Conservation (phyloP, 2,329 filamentous ascomycete genomes). For the Conoideocrella luteorostrata region DNA sequence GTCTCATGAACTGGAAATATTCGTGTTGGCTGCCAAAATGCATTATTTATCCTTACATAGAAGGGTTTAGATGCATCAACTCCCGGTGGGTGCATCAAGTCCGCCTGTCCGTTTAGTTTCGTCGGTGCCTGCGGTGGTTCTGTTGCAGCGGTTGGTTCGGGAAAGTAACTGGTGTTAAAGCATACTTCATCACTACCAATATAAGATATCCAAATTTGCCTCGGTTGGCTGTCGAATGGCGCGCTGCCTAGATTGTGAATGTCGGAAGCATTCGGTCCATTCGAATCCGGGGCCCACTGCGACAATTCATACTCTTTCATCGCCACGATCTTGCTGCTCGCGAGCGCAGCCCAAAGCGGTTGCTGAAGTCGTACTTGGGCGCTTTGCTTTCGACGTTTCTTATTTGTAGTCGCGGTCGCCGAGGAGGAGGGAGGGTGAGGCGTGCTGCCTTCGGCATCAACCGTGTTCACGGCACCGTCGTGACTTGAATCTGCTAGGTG, state of each 20-base stretch:
- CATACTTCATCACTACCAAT: conserved; percentile 71
- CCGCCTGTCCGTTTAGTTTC: conserved; percentile 22
- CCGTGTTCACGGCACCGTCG: conserved; percentile 40
- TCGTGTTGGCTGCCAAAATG: conserved; percentile 70
- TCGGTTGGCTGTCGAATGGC: conserved; percentile 62
- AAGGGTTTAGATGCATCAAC: conserved; percentile 69
- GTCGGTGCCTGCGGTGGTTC: conserved; percentile 22
- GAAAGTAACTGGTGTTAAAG: conserved; percentile 66
- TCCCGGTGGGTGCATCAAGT: conserved; percentile 32
- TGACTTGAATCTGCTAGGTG: conserved; percentile 3
- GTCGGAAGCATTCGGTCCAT: conserved; percentile 67
- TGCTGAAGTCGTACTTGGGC: conserved; percentile 86
- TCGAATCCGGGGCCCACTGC: conserved; percentile 65
- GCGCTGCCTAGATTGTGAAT: conserved; percentile 72
- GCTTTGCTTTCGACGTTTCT: conserved; percentile 85
- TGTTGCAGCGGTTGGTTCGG: conserved; percentile 24
- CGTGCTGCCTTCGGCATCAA: conserved; percentile 41
- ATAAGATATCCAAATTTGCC: conserved; percentile 75
- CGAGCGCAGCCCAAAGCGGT: conserved; percentile 88
- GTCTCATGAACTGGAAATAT: conserved; percentile 45
- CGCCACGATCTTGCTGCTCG: conserved; percentile 94
- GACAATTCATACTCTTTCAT: conserved; percentile 86
- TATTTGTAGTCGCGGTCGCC: conserved; percentile 43
- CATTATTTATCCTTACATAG: conserved; percentile 71
- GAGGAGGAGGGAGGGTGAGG: conserved; percentile 21